These are phyloP conservation scores for Violaceomyces palustris DNA, from an alignment of 1,284 basidiomycete species.

Conservation along the genomic window DNA sequence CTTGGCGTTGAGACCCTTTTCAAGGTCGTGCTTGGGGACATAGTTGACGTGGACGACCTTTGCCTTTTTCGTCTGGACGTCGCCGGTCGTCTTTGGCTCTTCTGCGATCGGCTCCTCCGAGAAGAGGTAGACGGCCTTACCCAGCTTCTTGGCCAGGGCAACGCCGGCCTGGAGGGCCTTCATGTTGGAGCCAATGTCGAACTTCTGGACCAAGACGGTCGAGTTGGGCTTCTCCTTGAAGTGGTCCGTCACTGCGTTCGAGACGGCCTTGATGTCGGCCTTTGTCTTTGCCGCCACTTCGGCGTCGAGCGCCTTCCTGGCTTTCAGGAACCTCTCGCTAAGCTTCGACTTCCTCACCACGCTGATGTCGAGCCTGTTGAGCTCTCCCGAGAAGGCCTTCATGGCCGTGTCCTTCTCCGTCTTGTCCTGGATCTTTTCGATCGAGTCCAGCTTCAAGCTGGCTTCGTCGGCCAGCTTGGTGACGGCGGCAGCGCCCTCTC, in stretches of 20 bases:
- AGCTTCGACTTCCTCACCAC: conserved; percentile 75
- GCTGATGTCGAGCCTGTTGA: conserved; percentile 84
- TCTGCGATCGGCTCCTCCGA: conserved; percentile 60
- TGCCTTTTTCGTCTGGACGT: conserved; percentile 53
- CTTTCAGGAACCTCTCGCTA: conserved; percentile 66
- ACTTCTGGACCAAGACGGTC: conserved; percentile 64
- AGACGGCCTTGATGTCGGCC: conserved; percentile 73
- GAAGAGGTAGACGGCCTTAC: conserved; percentile 83
- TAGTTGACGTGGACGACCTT: conserved; percentile 87
- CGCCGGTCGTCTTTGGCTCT: conserved; percentile 21
- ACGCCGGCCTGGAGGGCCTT: conserved; percentile 68
- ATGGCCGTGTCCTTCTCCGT: conserved; percentile 73
- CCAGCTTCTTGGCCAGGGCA: conserved; percentile 70
- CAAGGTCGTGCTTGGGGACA: conserved; percentile 59
- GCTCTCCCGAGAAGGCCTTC: conserved; percentile 78
- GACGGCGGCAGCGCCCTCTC: conserved; percentile 81
- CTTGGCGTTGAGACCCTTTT: conserved; percentile 41
- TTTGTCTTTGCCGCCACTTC: conserved; percentile 76
- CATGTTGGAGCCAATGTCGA: conserved; percentile 57
- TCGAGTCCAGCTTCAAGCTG: conserved; percentile 63
- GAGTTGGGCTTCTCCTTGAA: conserved; percentile 72
- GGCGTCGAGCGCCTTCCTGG: conserved; percentile 80
- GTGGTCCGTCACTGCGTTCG: conserved; percentile 64
- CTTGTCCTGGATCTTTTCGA: conserved; percentile 66
- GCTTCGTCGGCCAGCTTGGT: conserved; percentile 68